phyloP scores from a whole-genome alignment of 805 yeast species.

The Candida maesae region DNA sequence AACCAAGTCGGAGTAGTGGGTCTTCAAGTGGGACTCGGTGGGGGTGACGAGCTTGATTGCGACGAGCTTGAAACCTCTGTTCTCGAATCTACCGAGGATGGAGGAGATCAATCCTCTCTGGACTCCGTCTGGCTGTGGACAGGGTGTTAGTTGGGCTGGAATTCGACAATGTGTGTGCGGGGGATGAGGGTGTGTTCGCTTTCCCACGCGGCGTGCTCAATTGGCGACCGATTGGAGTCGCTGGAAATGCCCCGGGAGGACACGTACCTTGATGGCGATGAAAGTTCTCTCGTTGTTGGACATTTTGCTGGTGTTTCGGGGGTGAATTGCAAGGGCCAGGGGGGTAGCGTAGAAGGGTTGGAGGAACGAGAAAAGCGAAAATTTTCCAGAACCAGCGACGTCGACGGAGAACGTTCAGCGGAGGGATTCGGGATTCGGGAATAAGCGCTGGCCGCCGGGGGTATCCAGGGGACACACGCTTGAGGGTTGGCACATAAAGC shows the following conservation, averaged over 20 bases:
- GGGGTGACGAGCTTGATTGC: conserved; percentile 91
- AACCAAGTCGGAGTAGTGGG: conserved; percentile 95
- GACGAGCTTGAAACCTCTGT: conserved; percentile 96
- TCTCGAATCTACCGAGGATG: conserved; percentile 90
- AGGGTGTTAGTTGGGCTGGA: conserved; percentile 1
- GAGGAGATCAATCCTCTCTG: conserved; percentile 95
- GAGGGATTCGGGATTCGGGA: no score
- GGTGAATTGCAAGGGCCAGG: no score
- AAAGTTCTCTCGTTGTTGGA: conserved; percentile 72
- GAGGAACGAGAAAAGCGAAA: conserved; percentile 4
- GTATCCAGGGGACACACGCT: no score
- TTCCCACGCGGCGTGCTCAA: neutral
- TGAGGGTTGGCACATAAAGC: no score
- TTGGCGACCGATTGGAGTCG: neutral
- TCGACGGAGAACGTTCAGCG: no score
- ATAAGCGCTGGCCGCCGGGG: no score
- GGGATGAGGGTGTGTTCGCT: no score
- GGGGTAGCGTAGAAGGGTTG: neutral
- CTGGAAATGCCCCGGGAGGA: neutral
- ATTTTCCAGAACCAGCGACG: no score
- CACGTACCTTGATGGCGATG: conserved; percentile 64
- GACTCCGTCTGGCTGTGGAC: conserved; percentile 90
- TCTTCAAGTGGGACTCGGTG: conserved; percentile 79
- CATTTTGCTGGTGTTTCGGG: conserved; percentile 18
- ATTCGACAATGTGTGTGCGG: no score